Conservation (phyloP, 2,329 filamentous ascomycete species). For the Mycosphaerella arachidis region DNA sequence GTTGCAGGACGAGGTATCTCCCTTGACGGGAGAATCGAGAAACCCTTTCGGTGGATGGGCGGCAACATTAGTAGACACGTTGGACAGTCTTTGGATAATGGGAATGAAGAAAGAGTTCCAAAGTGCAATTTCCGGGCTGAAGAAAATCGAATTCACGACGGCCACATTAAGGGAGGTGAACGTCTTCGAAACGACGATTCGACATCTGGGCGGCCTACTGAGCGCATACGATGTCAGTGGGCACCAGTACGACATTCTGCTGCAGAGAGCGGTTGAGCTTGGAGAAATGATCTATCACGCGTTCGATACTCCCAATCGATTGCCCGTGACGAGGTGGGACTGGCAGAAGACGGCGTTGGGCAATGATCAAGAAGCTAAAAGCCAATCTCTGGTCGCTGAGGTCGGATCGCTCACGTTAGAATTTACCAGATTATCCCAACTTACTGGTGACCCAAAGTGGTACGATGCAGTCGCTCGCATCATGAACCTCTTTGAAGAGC, state of each 20-base stretch:
- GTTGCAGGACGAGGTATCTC: slow-evolving; percentile 79
- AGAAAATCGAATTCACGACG: slow-evolving; percentile 58
- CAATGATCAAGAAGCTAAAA: slow-evolving; percentile 30
- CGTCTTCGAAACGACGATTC: slow-evolving; percentile 67
- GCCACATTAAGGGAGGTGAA: slow-evolving; percentile 53
- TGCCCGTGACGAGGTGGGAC: slow-evolving; percentile 58
- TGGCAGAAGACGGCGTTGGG: slow-evolving; percentile 42
- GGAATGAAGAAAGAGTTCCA: slow-evolving; percentile 62
- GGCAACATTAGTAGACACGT: slow-evolving; percentile 75
- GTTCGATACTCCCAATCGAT: slow-evolving; percentile 65
- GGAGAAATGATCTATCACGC: slow-evolving; percentile 61
- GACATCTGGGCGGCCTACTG: slow-evolving; percentile 66
- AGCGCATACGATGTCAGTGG: slow-evolving; percentile 65
- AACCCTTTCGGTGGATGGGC: slow-evolving; percentile 91
- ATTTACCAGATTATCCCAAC: slow-evolving; percentile 59
- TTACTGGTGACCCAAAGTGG: slow-evolving; percentile 57
- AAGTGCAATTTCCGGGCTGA: slow-evolving; percentile 55
- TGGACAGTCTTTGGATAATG: slow-evolving; percentile 73
- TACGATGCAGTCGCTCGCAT: slow-evolving; percentile 61
- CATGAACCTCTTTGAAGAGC: slow-evolving; percentile 50
- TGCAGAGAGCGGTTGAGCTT: slow-evolving; percentile 60
- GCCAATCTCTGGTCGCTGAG: slow-evolving; percentile 44
- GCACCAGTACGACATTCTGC: slow-evolving; percentile 40
- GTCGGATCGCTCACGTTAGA: slow-evolving; percentile 59
- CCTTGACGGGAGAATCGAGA: slow-evolving; percentile 43